These are phyloP conservation scores for Cucumis sativus DNA, from an alignment of 306 rosid species.

Conservation along the genomic window DNA sequence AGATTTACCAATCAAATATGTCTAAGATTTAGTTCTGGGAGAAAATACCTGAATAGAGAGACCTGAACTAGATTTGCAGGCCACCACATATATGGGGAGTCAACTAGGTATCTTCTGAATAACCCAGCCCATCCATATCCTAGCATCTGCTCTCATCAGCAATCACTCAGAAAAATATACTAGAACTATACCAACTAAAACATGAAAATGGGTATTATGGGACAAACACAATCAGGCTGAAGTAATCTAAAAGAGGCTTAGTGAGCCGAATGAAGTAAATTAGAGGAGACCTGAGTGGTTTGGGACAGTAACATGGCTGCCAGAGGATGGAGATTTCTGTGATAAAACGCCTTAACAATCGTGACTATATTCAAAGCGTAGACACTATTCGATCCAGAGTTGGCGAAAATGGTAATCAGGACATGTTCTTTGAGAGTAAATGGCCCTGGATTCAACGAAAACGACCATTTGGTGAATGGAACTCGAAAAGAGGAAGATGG, in stretches of 20 bases:
- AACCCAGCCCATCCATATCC: conserved; percentile 97
- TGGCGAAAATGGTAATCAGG: conserved; percentile 68
- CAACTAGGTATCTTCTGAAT: conserved; percentile 67
- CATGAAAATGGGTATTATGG: not conserved
- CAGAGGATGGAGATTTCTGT: conserved; percentile 31
- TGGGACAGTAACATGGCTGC: conserved; percentile 56
- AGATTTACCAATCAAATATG: not conserved
- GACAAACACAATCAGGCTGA: not conserved
- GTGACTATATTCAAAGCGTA: conserved; percentile 66
- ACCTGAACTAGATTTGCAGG: conserved; percentile 77
- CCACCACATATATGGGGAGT: conserved; percentile 99
- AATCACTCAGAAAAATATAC: not conserved
- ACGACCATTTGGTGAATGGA: conserved; percentile 43
- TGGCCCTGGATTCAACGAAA: conserved; percentile 73
- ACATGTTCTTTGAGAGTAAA: conserved; percentile 76
- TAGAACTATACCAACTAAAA: not conserved
- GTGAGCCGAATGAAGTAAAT: not conserved
- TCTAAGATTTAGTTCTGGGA: not conserved
- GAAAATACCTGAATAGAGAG: conserved; percentile 60
- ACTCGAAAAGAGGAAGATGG: conserved; percentile 18
- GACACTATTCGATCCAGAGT: conserved; percentile 48
- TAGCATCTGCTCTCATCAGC: conserved; percentile 48
- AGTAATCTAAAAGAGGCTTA: not conserved
- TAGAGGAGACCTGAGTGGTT: conserved; percentile 58
- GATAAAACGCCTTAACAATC: conserved; percentile 78